Percentiles rank a stretch among this genome's conserved stretches.
phyloP scores from a whole-genome alignment of 805 yeast species.

The Saccharomycopsis schoenii region DNA sequence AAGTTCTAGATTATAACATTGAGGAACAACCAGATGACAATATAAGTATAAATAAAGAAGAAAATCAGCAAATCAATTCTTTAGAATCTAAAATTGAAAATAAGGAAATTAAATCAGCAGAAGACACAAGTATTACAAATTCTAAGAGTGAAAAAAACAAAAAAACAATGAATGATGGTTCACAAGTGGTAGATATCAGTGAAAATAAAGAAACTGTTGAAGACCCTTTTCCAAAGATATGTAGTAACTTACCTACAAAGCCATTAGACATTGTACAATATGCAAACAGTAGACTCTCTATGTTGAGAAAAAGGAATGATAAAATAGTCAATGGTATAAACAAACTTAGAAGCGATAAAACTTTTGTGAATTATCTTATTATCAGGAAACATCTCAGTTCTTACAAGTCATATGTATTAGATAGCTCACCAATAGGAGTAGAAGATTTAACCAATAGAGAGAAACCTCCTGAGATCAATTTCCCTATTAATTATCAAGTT shows the following conservation, averaged over 20 bases:
- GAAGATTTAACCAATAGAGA: background rate
- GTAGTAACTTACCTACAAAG: constrained; percentile 20
- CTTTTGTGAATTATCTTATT: constrained; percentile 2
- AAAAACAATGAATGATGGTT: background rate
- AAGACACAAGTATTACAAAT: background rate
- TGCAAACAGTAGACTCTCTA: constrained; percentile 37
- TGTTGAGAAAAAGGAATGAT: constrained; percentile 27
- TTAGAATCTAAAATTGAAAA: constrained; percentile 9
- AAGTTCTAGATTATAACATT: background rate
- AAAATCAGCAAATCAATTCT: constrained; percentile 12
- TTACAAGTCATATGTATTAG: constrained; percentile 4
- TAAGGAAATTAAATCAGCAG: constrained; percentile 2
- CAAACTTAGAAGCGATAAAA: constrained; percentile 3
- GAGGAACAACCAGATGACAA: background rate
- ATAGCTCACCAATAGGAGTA: background rate
- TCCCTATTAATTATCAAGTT: constrained; percentile 3
- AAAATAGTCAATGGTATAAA: background rate
- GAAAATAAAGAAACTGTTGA: background rate
- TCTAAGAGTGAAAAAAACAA: constrained; percentile 1
- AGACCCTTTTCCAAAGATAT: background rate
- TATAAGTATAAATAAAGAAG: background rate
- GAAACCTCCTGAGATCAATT: constrained; percentile 2
- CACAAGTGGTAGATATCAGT: background rate
- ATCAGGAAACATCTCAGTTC: constrained; percentile 12
- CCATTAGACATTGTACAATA: constrained; percentile 48